Percentiles rank a stretch among this genome's conserved stretches.
phyloP scores from a whole-genome alignment of 768 basidiomycete species.

The Gelatoporia subvermispora region DNA sequence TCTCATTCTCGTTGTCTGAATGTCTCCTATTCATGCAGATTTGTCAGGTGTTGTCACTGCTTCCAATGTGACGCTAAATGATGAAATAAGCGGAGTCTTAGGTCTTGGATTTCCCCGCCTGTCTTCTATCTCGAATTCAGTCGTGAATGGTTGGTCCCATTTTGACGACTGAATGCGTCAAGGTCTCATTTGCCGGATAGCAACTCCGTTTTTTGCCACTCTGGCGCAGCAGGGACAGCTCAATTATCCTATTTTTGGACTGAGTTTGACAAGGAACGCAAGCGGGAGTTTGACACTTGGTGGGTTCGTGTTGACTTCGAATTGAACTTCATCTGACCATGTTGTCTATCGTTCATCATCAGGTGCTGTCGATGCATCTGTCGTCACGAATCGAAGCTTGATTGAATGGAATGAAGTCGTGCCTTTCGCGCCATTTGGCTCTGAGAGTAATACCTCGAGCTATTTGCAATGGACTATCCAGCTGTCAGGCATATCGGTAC shows the following conservation, averaged over 20 bases:
- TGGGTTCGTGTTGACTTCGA: slow-evolving; percentile 20
- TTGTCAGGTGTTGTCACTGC: slow-evolving; percentile 53
- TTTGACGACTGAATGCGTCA: neutral
- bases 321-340: neutral
- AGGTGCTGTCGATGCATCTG: slow-evolving; percentile 74
- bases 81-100: slow-evolving; percentile 65
- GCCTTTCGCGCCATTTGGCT: slow-evolving; percentile 62
- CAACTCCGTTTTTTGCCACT: slow-evolving; percentile 61
- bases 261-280: slow-evolving; percentile 55
- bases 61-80: slow-evolving; percentile 57
- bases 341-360: neutral
- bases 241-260: slow-evolving; percentile 73
- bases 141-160: slow-evolving; percentile 43
- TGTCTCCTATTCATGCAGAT: too few relatives aligned
- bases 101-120: slow-evolving; percentile 75
- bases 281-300: slow-evolving; percentile 65
- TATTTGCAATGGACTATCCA: slow-evolving; percentile 77
- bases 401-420: slow-evolving; percentile 75
- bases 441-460: slow-evolving; percentile 54
- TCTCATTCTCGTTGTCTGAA: neutral
- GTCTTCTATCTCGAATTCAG: slow-evolving; percentile 47
- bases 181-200: slow-evolving; percentile 29
- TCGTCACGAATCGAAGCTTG: slow-evolving; percentile 53
- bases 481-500: slow-evolving; percentile 49
- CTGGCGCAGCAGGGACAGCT: slow-evolving; percentile 60